phyloP scores from a whole-genome alignment of 2,329 filamentous ascomycete genomes.

The Calonectria multiphialidica region DNA sequence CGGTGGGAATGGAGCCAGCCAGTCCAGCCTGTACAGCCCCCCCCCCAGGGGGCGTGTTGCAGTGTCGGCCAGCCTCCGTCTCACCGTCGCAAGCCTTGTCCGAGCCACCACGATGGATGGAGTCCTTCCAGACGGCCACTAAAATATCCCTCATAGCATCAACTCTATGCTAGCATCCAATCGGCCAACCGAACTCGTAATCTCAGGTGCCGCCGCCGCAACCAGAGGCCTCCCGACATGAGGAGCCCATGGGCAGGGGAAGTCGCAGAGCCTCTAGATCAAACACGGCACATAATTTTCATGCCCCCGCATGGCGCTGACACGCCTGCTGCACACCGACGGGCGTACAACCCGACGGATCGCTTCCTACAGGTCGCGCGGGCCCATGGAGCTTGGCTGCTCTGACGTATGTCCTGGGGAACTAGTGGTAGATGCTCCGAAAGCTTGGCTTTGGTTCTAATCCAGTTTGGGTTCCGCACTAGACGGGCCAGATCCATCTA shows the following conservation, averaged over 20 bases:
- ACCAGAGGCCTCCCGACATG: conserved; percentile 10
- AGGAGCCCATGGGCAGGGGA: background rate
- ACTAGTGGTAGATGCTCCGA: conserved; percentile 11
- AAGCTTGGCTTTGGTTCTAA: conserved; percentile 15
- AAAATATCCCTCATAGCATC: conserved; percentile 9
- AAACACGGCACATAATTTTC: background rate
- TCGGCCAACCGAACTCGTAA: background rate
- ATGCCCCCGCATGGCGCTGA: background rate
- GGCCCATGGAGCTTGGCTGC: background rate
- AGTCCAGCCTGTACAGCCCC: too few relatives aligned
- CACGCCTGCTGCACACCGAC: background rate
- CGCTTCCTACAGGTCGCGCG: background rate
- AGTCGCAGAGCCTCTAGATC: conserved; percentile 8
- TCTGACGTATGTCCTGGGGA: conserved; percentile 7
- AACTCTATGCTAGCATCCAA: background rate
- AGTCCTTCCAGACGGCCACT: background rate
- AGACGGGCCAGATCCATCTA: background rate
- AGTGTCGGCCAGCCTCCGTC: background rate
- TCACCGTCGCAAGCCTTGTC: background rate
- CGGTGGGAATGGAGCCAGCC: background rate
- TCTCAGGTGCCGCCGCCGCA: background rate
- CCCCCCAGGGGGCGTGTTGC: too few relatives aligned
- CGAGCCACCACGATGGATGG: background rate
- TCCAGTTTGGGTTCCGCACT: background rate
- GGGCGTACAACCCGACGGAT: background rate